Conservation (phyloP, 805 yeast genomes). For the Wickerhamomyces chaumierensis region DNA sequence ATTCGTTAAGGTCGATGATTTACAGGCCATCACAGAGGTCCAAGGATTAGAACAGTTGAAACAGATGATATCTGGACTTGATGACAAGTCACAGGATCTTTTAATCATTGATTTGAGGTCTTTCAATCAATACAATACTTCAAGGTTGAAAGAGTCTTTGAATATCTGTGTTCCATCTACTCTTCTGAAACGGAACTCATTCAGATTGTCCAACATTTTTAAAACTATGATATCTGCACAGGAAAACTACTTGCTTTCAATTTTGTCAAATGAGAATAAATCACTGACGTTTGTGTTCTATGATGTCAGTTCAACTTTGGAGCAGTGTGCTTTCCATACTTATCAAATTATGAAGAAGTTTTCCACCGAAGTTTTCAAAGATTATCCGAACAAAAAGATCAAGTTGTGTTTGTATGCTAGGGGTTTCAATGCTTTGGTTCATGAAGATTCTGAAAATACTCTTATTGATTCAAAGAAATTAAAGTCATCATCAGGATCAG, state of each 20-base stretch:
- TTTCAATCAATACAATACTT: slow-evolving; percentile 56
- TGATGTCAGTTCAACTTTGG: slow-evolving; percentile 12
- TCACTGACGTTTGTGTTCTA: slow-evolving; percentile 13
- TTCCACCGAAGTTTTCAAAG: slow-evolving; percentile 4
- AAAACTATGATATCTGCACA: slow-evolving; percentile 18
- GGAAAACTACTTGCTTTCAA: slow-evolving; percentile 7
- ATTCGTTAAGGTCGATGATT: background rate
- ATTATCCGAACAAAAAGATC: slow-evolving; percentile 6
- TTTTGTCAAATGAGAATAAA: slow-evolving; percentile 3
- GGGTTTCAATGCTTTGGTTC: slow-evolving; percentile 7
- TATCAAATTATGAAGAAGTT: slow-evolving; percentile 18
- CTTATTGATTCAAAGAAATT: background rate
- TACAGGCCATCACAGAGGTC: background rate
- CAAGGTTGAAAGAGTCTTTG: slow-evolving; percentile 49
- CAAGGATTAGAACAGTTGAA: background rate
- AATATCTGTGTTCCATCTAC: slow-evolving; percentile 87
- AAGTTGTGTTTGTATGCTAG: slow-evolving; percentile 11
- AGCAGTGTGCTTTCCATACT: slow-evolving; percentile 16
- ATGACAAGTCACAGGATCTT: slow-evolving; percentile 4
- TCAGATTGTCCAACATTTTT: slow-evolving; percentile 16
- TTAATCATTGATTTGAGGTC: slow-evolving; percentile 57
- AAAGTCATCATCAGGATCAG: background rate
- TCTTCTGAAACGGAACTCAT: slow-evolving; percentile 46
- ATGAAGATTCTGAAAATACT: background rate
- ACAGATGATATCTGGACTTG: background rate